Evolutionary conservation across 1,284 basidiomycete species (phyloP), one percentile per base, ranked within the genome.

Genomic region (Marasmius fiardii): DNA sequence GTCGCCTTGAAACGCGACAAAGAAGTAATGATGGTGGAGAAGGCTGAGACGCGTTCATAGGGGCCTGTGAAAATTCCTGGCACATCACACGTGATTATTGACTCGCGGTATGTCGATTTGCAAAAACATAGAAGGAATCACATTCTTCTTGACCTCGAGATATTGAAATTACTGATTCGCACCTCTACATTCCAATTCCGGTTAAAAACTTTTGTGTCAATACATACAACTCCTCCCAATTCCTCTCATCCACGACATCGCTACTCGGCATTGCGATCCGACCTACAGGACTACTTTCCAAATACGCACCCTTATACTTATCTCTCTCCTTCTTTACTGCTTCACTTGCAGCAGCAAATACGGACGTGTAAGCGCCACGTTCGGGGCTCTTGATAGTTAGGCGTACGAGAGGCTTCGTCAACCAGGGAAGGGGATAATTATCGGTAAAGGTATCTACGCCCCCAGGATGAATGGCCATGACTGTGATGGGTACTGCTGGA

Each of bases 321-420:
- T 60, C 62, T 53, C 45, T 60, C 10, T 70, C 57, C 8, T 59
- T 57, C 24, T 55, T 55, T 3, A 74, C 65, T 2, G 58, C 53
- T 28, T 64, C 64, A 5, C 67, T 64, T 2, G 73, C 70, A 24
- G 72, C 71, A 10, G 73, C 76, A 52, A 75, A 67, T 2, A 73
- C 66, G 5, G 70, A 62, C 14, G 69, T 73, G 56, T 69, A 65
- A 0, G 70, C 63, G 6, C 72, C 71, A n/a, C 66, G 60, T 10
- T 64, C 61, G 2, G 68, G 56, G 3, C 64, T 56, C 26, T 60
- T 55, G 24, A 67, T 55, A 12, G 66, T 61, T 14, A 70, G 57
- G 28, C 64, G 61, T 7, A 70, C 58, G 18, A 64, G 43, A 11
- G 62, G 53, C n/a, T 57, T 56, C 18, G 50, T 53, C 28, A 70